Conservation (phyloP, 2,329 filamentous ascomycete species). For the Pseudogymnoascus sp. region DNA sequence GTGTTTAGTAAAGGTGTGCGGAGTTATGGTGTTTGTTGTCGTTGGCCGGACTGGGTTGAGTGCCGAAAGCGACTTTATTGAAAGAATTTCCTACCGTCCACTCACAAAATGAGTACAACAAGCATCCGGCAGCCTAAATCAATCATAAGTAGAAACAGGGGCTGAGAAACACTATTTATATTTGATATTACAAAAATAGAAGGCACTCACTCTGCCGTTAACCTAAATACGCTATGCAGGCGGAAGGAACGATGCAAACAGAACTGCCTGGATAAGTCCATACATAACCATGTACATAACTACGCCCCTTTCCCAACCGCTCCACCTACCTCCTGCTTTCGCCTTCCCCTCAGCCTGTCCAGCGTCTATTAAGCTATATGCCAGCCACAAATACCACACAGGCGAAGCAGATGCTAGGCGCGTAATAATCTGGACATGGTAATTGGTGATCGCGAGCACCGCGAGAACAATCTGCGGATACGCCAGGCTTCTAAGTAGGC, state of each 20-base stretch:
- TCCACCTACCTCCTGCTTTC: slow-evolving; percentile 23
- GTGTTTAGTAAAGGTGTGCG: background rate
- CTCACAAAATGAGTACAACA: background rate
- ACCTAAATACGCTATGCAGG: slow-evolving; percentile 53
- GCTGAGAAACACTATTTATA: background rate
- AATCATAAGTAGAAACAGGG: background rate
- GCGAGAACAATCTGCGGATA: slow-evolving; percentile 66
- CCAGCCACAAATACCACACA: slow-evolving; percentile 80
- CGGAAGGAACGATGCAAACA: slow-evolving; percentile 87
- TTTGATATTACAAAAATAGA: background rate
- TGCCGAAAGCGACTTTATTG: background rate
- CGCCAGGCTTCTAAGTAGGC: slow-evolving; percentile 44
- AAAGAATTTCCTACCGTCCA: background rate
- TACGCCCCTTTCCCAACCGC: slow-evolving; percentile 14
- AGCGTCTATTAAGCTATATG: slow-evolving; percentile 35
- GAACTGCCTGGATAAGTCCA: slow-evolving; percentile 67
- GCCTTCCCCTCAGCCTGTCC: background rate
- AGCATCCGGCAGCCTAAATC: background rate
- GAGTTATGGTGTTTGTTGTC: background rate
- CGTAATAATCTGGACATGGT: slow-evolving; percentile 92
- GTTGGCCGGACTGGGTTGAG: background rate
- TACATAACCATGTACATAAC: slow-evolving; percentile 68
- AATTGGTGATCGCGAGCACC: slow-evolving; percentile 63
- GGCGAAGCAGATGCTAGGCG: slow-evolving; percentile 82
- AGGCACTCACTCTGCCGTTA: background rate